A percentile compares a stretch with the other conserved stretches of the same genome.
phyloP scores from a whole-genome alignment of 164 flowering plant species.

The Dillenia turbinata region DNA sequence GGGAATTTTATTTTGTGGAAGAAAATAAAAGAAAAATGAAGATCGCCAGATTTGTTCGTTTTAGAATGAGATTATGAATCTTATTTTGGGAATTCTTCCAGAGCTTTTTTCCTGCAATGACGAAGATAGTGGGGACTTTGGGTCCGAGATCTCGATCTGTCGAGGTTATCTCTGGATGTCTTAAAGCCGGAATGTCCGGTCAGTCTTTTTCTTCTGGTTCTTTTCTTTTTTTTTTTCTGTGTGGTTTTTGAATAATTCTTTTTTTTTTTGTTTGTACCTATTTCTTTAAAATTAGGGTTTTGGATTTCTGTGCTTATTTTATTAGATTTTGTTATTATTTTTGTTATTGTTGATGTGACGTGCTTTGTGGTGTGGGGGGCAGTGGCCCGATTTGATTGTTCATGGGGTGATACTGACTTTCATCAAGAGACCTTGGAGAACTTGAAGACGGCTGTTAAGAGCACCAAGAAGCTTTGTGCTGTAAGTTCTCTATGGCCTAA shows the following conservation, averaged over 20 bases:
- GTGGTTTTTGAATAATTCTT: background rate
- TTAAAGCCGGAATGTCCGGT: conserved; percentile 99
- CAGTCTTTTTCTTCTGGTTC: background rate
- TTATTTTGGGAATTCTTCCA: conserved; percentile 18
- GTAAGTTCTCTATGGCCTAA: conserved; percentile 31
- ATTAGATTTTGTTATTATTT: background rate
- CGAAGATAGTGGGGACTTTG: conserved; percentile 87
- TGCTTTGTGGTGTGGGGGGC: background rate
- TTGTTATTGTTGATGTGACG: too few species aligned
- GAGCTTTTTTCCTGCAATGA: conserved; percentile 82
- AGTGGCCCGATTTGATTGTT: conserved; percentile 95
- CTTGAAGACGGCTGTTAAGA: conserved; percentile 74
- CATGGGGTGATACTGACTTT: conserved; percentile 75
- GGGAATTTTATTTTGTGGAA: too few species aligned
- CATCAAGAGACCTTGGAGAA: conserved; percentile 91
- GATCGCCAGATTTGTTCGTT: too few species aligned
- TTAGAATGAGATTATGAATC: too few species aligned
- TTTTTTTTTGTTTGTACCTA: background rate
- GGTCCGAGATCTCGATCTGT: conserved; percentile 81
- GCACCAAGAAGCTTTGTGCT: conserved; percentile 86
- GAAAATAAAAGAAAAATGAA: too few species aligned
- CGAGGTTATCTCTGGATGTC: conserved; percentile 70
- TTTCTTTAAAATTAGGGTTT: background rate
- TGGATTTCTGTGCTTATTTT: background rate
- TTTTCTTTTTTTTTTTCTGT: background rate